Evolutionary conservation across 768 basidiomycete genomes (phyloP).

Genomic region (Tubosaeta sp.): DNA sequence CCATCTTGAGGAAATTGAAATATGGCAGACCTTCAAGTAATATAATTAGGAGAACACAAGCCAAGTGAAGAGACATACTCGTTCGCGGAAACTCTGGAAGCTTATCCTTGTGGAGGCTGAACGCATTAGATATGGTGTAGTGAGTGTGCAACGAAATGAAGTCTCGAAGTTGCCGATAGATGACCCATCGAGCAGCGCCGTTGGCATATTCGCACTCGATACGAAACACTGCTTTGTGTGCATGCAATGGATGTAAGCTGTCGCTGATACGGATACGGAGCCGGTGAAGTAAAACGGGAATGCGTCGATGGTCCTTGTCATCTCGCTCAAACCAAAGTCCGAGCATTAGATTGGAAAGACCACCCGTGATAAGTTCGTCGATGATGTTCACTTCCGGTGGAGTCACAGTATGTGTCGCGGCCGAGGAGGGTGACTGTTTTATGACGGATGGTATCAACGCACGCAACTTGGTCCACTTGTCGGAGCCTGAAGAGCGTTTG

Average conservation of each 20-base stretch:
- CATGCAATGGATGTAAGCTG: conserved; percentile 76
- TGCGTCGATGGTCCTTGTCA: conserved; percentile 75
- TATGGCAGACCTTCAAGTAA: conserved; percentile 69
- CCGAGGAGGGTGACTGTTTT: conserved; percentile 31
- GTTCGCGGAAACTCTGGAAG: conserved; percentile 92
- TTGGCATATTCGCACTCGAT: conserved; percentile 98
- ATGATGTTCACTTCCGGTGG: conserved; percentile 65
- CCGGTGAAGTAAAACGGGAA: conserved; percentile 76
- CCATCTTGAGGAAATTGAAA: conserved; percentile 77
- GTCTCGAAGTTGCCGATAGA: conserved; percentile 91
- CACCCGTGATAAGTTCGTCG: conserved; percentile 78
- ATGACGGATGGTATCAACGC: conserved; percentile 59
- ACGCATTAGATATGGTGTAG: conserved; percentile 80
- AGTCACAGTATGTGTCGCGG: conserved; percentile 43
- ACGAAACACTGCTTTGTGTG: conserved; percentile 75
- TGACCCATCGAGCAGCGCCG: conserved; percentile 87
- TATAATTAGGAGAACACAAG: not conserved
- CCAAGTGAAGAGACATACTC: conserved; percentile 38
- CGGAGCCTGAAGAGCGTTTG: conserved; percentile 25
- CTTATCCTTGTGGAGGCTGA: conserved; percentile 64
- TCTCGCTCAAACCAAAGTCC: conserved; percentile 85
- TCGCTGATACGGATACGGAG: conserved; percentile 83
- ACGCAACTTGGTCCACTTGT: conserved; percentile 62
- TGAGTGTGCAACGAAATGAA: conserved; percentile 88
- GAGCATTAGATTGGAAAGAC: conserved; percentile 74